Base-by-base conservation (phyloP, 2,329 filamentous ascomycete species). In the Hawksworthiomyces lignivorus region DNA sequence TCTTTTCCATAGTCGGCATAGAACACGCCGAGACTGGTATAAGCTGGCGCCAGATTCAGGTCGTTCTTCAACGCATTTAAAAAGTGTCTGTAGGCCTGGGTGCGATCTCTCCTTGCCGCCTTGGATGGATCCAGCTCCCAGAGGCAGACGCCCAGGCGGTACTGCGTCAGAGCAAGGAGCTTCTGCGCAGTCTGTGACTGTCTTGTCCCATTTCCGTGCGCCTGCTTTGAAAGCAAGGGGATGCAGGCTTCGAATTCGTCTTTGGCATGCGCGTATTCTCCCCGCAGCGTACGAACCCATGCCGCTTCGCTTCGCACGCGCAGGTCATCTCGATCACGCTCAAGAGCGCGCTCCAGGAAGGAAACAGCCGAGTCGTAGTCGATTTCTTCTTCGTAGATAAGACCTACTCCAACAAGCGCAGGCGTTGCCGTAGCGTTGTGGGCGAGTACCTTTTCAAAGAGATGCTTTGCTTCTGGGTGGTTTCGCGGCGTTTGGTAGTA, bases 371-470 rank as follows among this genome's bases (percentile, higher is more conserved):
- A 74, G 35, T 76, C 70, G 54, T 86, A 96, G 48, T 97, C 84
- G 54, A 95, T 84, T 50, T 95, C 88, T 53, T 97, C 92, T 60
- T 96, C 88, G 35, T 89, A 82, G 30, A 98, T 90, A 19, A 97
- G 64, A 1, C 92, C 94, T 26, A 96, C 79, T 1, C 92, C 92
- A 34, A 97, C 85, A 47, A 98, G 68, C 3, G 89, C 89, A 22
- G 80, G 67, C 1, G 88, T 94, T 1, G 84, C 89, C 3, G 76
- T 77, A 2, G 80, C 73, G 43, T 94, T 87, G 20, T 84, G 77
- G 36, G 77, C 69, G 1, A 98, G 70, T 5, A 97, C 84, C 22
- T 75, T 75, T 52, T 95, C 81, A 52, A 98, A 97, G 0, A 96
- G 70, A n/a, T 63, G 62, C 56, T 87, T 90, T 3, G 92, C 89